A percentile compares a stretch with the other conserved stretches of the same genome.
Evolutionary conservation across 345 rosid genomes (phyloP).

Genomic region (Hibiscus tridactylites): DNA sequence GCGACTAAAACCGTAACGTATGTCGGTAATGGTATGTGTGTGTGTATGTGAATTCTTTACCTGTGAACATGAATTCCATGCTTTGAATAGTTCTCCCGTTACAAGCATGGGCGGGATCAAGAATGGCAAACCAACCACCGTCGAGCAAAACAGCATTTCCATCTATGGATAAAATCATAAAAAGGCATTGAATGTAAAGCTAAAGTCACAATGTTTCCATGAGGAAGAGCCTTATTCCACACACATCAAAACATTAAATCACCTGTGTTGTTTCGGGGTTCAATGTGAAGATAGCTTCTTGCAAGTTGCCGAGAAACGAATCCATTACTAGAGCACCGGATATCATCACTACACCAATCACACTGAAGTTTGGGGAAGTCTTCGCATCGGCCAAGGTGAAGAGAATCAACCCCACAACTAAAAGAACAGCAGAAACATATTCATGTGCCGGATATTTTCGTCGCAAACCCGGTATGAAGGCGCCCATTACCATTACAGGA

Average conservation of each 20-base stretch:
- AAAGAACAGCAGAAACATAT: conserved; percentile 70
- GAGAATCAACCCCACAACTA: conserved; percentile 75
- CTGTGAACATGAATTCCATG: conserved; percentile 91
- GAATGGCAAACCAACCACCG: conserved; percentile 85
- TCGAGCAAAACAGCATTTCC: conserved; percentile 95
- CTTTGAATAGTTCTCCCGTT: conserved; percentile 88
- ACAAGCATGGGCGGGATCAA: conserved; percentile 88
- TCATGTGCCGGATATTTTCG: conserved; percentile 80
- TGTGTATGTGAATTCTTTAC: conserved; percentile 23
- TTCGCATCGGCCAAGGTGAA: conserved; percentile 95
- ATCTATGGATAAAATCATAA: conserved; percentile 26
- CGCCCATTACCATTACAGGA: conserved; percentile 98
- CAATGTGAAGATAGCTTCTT: conserved; percentile 89
- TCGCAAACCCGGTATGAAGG: conserved; percentile 86
- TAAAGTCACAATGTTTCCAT: neutral
- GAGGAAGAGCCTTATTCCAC: neutral
- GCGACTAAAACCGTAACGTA: no score
- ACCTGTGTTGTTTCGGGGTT: conserved; percentile 94
- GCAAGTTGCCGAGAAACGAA: conserved; percentile 83
- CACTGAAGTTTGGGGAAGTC: conserved; percentile 82
- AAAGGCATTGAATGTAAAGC: neutral
- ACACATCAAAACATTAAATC: neutral
- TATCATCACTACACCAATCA: conserved; percentile 78
- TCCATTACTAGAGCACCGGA: conserved; percentile 85
- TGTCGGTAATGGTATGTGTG: no score